Base-by-base conservation (phyloP, 2,329 filamentous ascomycete genomes). In the Alternaria sp. region DNA sequence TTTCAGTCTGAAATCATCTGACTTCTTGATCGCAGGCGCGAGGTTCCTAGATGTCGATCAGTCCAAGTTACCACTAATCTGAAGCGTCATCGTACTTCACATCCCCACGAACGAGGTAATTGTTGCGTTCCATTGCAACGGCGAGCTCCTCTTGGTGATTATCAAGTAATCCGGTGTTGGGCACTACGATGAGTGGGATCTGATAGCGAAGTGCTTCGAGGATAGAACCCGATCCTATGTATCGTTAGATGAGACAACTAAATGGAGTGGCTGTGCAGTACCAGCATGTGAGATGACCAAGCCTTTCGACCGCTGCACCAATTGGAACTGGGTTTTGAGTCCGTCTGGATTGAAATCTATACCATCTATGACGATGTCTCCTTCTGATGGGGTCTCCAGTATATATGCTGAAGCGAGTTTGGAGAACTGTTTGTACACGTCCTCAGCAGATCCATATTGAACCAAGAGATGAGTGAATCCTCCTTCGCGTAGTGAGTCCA, bases 81-180 rank as follows among this genome's bases (percentile, higher is more conserved):
- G 3, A 56, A 28, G 21, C 28, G 26, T 5, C 5, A n/a, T 56
- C 86, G 59, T 85, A 93, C 90, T 86, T 84, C 45, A 93, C 81
- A 57, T 85, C 83, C 11, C 91, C 91, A 71, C 90, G 86, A n/a
- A 94, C 85, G 3, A 93, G 88, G 80, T 96, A 97, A 23, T 91
- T 90, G 69, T 93, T 88, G 23, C 84, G 82, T 30, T 91, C 87
- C 60, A 98, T 86, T 68, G 92, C 90, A 53, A 89, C 84, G 1
- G 95, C 95, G 58, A 99, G 86, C 78, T 98, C 93, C 19, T 89
- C 86, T 80, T 99, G 96, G 77, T 99, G 96, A 73, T 99, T 95
- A 74, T 96, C 90, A 71, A 97, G 86, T 0, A 99, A 86, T 7
- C 85, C 84, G 2, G 89, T 86, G 78, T 99, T 99, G 3, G 95